Evolutionary conservation across 1,284 basidiomycete species (phyloP), one percentile per base, ranked within the genome.

Genomic region (Heterobasidion irregulare): DNA sequence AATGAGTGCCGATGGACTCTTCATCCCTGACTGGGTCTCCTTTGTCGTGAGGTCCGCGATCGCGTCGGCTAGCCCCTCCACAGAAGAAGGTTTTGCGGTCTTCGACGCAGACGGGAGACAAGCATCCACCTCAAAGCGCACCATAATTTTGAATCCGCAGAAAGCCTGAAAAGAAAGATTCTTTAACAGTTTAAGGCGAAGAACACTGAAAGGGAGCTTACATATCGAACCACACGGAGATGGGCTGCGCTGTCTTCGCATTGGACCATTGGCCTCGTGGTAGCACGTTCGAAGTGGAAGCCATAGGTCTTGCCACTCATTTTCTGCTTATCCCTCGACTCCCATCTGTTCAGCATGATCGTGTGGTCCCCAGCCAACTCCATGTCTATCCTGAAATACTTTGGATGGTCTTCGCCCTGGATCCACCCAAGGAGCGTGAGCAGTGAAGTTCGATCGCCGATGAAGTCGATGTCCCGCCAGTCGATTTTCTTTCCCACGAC

Each of bases 381-480:
- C 36, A 52, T 8, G 41, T 61, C 50, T 8, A 43, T 26, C 19
- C 52, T 38, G 16, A 56, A 57, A n/a, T 58, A 26, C 4, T 26
- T 26, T 26, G 26, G 26, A 26, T 5, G 26, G 6, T 64, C 15
- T 38, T 49, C 26, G 19, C 15, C 8, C 10, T 63, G 64, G 50
- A 78, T 68, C 80, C 80, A 84, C 16, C 79, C 67, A 15, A 79
- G 59, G 6, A 85, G 69, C 63, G 82, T 83, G 12, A 82, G 71
- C 32, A 84, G 68, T 15, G 71, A 72, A 61, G 83, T 84, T 4
- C 82, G 71, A 62, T 83, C 80, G 0, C 80, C 80, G 53, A 84
- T 69, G 55, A 84, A 67, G 62, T 85, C 81, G 45, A 80, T 64
- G 0, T 66, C 58, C 4, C 69, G 53, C 77, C 82, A 82, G 56